These are phyloP conservation scores for Macadamia tetraphylla DNA, from an alignment of 164 flowering plant species.

Conservation along the genomic window DNA sequence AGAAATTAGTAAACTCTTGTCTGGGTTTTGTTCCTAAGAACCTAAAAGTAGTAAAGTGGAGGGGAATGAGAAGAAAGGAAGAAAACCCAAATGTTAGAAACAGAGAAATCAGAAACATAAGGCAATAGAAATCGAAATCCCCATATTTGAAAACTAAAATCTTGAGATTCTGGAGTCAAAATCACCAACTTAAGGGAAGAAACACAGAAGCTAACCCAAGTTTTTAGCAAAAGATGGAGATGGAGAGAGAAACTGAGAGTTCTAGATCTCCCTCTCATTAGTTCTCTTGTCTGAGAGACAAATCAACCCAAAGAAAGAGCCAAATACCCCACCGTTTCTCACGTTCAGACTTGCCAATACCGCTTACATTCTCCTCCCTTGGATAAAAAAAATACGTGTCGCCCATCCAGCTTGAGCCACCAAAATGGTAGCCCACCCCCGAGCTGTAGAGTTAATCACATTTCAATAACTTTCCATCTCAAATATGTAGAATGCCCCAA, in stretches of 20 bases:
- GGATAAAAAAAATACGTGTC: too few relatives aligned
- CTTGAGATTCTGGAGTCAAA: conserved; percentile 16
- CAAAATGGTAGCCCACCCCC: too few relatives aligned
- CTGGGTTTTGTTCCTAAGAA: too few relatives aligned
- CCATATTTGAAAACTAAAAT: conserved; percentile 1
- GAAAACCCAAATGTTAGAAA: too few relatives aligned
- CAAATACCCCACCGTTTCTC: too few relatives aligned
- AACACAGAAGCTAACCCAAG: not conserved
- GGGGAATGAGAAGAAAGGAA: not conserved
- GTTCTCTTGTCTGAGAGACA: conserved; percentile 28
- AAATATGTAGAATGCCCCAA: not conserved
- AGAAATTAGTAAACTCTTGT: not conserved
- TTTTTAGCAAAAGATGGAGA: not conserved
- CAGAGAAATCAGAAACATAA: not conserved
- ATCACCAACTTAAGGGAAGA: conserved; percentile 11
- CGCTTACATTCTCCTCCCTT: too few relatives aligned
- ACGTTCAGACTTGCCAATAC: too few relatives aligned
- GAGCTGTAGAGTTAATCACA: too few relatives aligned
- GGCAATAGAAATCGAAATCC: not conserved
- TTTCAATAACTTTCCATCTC: too few relatives aligned
- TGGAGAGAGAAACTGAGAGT: conserved; percentile 7
- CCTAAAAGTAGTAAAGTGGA: not conserved
- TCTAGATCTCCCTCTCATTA: conserved; percentile 19
- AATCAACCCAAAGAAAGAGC: not conserved
- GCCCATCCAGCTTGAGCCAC: too few relatives aligned